phyloP scores from a whole-genome alignment of 768 basidiomycete genomes.

The Dioszegia hungarica region DNA sequence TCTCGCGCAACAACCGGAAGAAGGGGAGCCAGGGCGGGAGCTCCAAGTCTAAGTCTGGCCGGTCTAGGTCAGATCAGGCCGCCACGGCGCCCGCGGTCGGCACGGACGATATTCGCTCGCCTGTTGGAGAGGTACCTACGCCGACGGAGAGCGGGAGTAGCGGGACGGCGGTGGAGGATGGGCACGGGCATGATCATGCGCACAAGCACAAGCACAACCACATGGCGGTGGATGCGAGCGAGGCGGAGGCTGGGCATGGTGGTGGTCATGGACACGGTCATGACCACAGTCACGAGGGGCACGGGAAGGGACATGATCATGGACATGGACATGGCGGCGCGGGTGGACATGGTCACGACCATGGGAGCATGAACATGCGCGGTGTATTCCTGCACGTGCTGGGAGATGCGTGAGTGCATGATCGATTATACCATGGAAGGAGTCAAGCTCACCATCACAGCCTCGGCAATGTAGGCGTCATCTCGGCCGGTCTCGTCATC shows the following conservation, averaged over 20 bases:
- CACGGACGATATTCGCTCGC: conserved; percentile 25
- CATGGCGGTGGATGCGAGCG: conserved; percentile 20
- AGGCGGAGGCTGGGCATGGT: conserved; percentile 32
- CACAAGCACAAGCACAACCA: conserved; percentile 23
- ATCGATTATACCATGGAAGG: not conserved
- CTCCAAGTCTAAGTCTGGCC: conserved; percentile 2
- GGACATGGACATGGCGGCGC: conserved; percentile 15
- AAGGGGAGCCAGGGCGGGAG: conserved; percentile 2
- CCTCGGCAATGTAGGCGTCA: conserved; percentile 95
- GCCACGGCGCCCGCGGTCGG: conserved; percentile 15
- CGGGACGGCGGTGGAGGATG: conserved; percentile 1
- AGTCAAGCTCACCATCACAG: conserved; percentile 18
- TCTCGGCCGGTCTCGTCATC: conserved; percentile 88
- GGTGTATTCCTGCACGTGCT: conserved; percentile 90
- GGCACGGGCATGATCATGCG: conserved; percentile 21
- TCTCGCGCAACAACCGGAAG: conserved; percentile 3
- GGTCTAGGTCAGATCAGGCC: not conserved
- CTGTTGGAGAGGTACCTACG: conserved; percentile 8
- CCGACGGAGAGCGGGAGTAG: conserved; percentile 12
- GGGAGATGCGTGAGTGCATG: conserved; percentile 66
- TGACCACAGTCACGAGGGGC: conserved; percentile 29
- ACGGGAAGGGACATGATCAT: conserved; percentile 23
- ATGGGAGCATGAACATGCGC: conserved; percentile 95
- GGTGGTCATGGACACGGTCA: conserved; percentile 27
- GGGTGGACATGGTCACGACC: conserved; percentile 44